Evolutionary conservation across 164 flowering plant genomes (phyloP).

Genomic region (Chloranthus sessilifolius): DNA sequence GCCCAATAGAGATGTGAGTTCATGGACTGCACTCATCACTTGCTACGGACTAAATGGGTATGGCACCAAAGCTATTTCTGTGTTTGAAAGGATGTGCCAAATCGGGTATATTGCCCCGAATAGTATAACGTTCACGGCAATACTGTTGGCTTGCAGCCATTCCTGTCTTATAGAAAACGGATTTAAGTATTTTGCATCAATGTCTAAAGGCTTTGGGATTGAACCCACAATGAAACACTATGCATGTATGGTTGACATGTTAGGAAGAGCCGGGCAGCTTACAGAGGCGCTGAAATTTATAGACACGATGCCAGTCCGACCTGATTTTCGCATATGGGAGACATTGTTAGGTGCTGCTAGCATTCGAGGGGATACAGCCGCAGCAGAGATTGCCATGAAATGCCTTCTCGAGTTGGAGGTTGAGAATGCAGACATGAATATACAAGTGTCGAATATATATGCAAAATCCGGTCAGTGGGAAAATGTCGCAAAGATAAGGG

Average conservation of each 20-base stretch:
- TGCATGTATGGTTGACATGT: constrained; percentile 18
- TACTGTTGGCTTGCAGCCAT: constrained; percentile 16
- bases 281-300: constrained; percentile 14
- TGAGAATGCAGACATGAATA: constrained; percentile 9
- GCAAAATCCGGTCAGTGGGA: constrained; percentile 14
- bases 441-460: constrained; percentile 11
- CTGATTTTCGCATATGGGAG: constrained; percentile 14
- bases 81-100: constrained; percentile 14
- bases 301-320: constrained; percentile 11
- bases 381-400: constrained; percentile 9
- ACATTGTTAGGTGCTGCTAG: constrained; percentile 17
- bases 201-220: constrained; percentile 7
- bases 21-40: constrained; percentile 16
- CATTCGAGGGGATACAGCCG: constrained; percentile 8
- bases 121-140: constrained; percentile 10
- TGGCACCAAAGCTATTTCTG: constrained; percentile 8
- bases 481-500: constrained; percentile 9
- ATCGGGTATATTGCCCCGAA: constrained; percentile 6
- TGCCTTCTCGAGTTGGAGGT: constrained; percentile 5
- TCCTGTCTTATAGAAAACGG: constrained; percentile 12
- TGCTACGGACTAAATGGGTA: constrained; percentile 13
- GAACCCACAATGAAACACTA: constrained; percentile 16
- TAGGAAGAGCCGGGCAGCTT: constrained; percentile 18
- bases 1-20: constrained; percentile 15
- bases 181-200: constrained; percentile 8